Percentiles rank a stretch among this genome's conserved stretches.
phyloP scores from a whole-genome alignment of 768 basidiomycete species.

The Pulveroboletus ravenelii region DNA sequence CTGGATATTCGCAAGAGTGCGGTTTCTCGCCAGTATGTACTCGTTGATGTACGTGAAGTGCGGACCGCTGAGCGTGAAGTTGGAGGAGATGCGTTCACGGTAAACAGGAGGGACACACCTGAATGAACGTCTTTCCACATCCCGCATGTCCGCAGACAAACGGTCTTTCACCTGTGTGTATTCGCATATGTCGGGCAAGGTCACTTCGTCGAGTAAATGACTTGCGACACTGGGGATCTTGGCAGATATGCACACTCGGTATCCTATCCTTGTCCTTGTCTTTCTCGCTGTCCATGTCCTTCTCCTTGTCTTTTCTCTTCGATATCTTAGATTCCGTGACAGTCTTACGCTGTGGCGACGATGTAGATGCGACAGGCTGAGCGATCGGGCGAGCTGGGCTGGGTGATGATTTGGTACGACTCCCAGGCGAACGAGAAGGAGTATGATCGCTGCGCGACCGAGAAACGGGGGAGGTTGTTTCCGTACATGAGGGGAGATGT shows the following conservation, averaged over 20 bases:
- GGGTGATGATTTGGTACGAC: conserved; percentile 34
- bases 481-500: conserved; percentile 35
- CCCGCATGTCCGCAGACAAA: conserved; percentile 67
- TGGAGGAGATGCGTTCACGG: conserved; percentile 3
- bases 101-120: conserved; percentile 44
- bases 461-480: conserved; percentile 29
- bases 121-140: conserved; percentile 90
- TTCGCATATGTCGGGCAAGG: conserved; percentile 78
- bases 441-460: conserved; percentile 23
- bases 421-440: conserved; percentile 18
- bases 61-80: conserved; percentile 60
- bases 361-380: conserved; percentile 52
- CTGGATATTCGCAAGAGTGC: conserved; percentile 85
- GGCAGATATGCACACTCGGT: conserved; percentile 57
- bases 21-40: conserved; percentile 94
- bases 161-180: conserved; percentile 88
- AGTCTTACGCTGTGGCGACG: conserved; percentile 31
- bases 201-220: conserved; percentile 81
- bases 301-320: conserved; percentile 28
- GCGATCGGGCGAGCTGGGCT: conserved; percentile 29
- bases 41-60: conserved; percentile 81
- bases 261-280: conserved; percentile 41
- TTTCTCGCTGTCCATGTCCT: conserved; percentile 27
- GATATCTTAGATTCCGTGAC: conserved; percentile 21
- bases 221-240: conserved; percentile 71